These are phyloP conservation scores for Mortierella sp. DNA, from an alignment of 371 early-diverging fungal genomes.

Conservation along the genomic window DNA sequence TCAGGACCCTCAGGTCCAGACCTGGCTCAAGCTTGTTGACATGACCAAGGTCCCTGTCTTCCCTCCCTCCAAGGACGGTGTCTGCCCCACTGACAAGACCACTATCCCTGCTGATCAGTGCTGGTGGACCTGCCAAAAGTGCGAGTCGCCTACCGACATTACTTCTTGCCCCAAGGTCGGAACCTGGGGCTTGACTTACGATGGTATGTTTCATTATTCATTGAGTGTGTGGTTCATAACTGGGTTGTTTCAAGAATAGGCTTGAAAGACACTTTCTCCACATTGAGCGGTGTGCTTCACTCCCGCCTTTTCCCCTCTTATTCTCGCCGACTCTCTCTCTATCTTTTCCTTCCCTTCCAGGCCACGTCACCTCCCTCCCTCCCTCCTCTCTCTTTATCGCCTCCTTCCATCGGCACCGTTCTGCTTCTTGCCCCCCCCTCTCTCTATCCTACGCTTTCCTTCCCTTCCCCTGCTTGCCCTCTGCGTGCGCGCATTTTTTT, in stretches of 20 bases:
- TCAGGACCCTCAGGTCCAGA: slow-evolving; percentile 33
- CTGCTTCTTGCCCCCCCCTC: not conserved
- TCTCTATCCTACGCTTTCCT: not conserved
- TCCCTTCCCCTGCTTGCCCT: not conserved
- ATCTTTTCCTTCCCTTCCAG: not conserved
- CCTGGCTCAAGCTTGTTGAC: slow-evolving; percentile 34
- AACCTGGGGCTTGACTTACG: slow-evolving; percentile 73
- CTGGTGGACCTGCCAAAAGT: slow-evolving; percentile 57
- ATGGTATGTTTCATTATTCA: slow-evolving; percentile 56
- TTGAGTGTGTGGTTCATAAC: not conserved
- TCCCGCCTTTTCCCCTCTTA: not conserved
- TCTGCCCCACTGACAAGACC: slow-evolving; percentile 26
- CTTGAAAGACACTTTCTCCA: not conserved
- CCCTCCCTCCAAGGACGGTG: slow-evolving; percentile 16
- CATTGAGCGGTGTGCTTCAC: not conserved
- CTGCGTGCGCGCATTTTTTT: not conserved
- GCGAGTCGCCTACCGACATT: slow-evolving; percentile 40
- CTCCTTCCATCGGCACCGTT: not conserved
- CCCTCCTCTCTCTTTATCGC: not conserved
- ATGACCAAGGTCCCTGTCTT: slow-evolving; percentile 25
- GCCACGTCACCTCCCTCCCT: not conserved
- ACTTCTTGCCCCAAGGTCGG: slow-evolving; percentile 41
- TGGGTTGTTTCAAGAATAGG: not conserved
- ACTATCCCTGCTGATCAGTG: slow-evolving; percentile 42
- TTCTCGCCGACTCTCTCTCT: not conserved